Evolutionary conservation across 352 stramenopile species (phyloP), one percentile per base, ranked within the genome.

Genomic region (Phytopythium litorale): DNA sequence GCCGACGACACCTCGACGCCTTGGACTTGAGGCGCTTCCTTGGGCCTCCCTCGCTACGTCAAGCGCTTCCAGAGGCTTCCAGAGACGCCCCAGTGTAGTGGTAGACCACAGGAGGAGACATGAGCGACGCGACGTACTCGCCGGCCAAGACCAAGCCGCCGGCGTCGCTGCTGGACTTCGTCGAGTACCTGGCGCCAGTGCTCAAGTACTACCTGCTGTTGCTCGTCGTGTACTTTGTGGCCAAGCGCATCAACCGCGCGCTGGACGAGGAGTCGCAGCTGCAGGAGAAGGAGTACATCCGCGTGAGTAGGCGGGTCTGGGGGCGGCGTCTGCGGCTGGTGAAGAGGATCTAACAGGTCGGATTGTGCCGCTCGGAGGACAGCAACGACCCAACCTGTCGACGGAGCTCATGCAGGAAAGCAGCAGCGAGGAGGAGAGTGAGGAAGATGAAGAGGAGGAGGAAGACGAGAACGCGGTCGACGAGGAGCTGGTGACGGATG

Each of bases 141-240:
- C 45, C 35, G 43, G 45, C 58, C 32, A 45, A 58, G 49, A 58
- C 65, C 16, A 25, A 53, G 30, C 67, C 68, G 61, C 63, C 79
- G 25, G 68, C 76, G 30, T 79, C 81, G 56, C 58, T 89, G 7
- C 66, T 86, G 50, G 81, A 91, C 23, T 87, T 90, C 59, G 51
- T 66, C 23, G 63, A 66, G 63, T 55, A 79, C 21, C 53, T 93
- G 9, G 64, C 76, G 56, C 84, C 84, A n/a, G 76, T 93, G 60
- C 33, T 81, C 55, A 91, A 93, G 76, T 91, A 91, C 70, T 93
- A 91, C 60, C 65, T 78, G 45, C 67, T 85, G 50, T 63, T 93
- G 13, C 53, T 91, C 21, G 66, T 75, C 12, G 58, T 90, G 42
- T 93, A 85, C 66, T 66, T 76, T 11, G 67, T 78, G 7, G 81